Conservation (phyloP, 2,329 filamentous ascomycete genomes). For the Colletotrichum plurivorum region DNA sequence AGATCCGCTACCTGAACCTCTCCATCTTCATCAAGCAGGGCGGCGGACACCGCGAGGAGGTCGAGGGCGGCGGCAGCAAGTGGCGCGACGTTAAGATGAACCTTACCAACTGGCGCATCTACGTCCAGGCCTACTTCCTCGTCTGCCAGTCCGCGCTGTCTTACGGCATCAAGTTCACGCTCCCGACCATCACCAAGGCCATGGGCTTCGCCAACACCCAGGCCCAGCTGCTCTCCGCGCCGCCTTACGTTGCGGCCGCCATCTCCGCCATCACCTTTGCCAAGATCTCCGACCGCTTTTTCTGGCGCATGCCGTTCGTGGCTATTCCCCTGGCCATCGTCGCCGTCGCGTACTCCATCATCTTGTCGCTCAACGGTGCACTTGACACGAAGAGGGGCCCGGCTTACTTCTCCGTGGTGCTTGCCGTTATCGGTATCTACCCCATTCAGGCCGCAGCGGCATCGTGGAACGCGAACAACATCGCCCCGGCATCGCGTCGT, state of each 20-base stretch:
- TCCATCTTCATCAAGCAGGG: conserved; percentile 49
- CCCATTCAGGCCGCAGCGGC: conserved; percentile 38
- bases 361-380: conserved; percentile 31
- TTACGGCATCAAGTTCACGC: conserved; percentile 53
- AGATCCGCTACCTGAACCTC: conserved; percentile 48
- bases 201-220: conserved; percentile 52
- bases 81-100: conserved; percentile 48
- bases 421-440: conserved; percentile 40
- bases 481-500: conserved; percentile 43
- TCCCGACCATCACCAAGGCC: conserved; percentile 52
- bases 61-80: conserved; percentile 42
- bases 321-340: conserved; percentile 37
- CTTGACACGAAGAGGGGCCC: conserved; percentile 27
- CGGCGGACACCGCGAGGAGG: conserved; percentile 42
- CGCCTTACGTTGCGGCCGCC: conserved; percentile 44
- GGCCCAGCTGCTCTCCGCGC: conserved; percentile 47
- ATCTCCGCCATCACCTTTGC: conserved; percentile 74
- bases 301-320: conserved; percentile 67
- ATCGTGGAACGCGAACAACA: conserved; percentile 44
- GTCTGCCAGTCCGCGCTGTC: conserved; percentile 49
- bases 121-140: conserved; percentile 52
- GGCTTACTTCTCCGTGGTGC: conserved; percentile 39
- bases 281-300: conserved; percentile 76
- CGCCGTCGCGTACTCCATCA: conserved; percentile 36
- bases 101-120: conserved; percentile 50